Base-by-base conservation (phyloP, 805 yeast species). In the Candida odintsovae region DNA sequence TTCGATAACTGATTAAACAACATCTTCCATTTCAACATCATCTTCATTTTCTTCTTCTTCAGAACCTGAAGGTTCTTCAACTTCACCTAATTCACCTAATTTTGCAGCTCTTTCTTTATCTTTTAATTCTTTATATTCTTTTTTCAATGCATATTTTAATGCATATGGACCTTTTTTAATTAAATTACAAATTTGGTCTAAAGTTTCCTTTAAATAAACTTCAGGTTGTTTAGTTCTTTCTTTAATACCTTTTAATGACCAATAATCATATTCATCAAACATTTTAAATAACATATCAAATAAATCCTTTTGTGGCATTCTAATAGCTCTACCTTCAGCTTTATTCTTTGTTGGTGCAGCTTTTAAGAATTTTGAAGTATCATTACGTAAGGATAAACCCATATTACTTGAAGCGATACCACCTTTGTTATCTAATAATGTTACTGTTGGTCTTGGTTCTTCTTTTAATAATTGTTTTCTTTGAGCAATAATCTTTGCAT, bases 181-280 rank as follows among this genome's bases (percentile, higher is more conserved):
- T 61, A 94, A 75, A 28, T 79, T 76, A 1, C 98, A 98, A 59
- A 94, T 88, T 41, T 85, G 80, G 50, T 92, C 99, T 42, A 94
- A 71, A 48, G 94, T 86, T 62, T 90, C 97, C 62, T 90, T 89
- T 52, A 94, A 72, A 64, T 87, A 95, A 19, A 83, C 83, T 63
- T 94, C 99, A 2, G 99, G 99, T 71, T 94, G 99, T 58, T 84
- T 83, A 3, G 97, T 90, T 55, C 96, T 78, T 63, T 94, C 99
- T 60, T 89, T 85, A 51, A 94, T 72, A 36, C 97, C 97, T 67
- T 90, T 90, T 75, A 94, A 75, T 11, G 94, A 82, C 99, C 99
- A 94, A 66, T 90, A 94, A 62, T 92, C 97, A 64, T 86, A 89
- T 64, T 90, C 95, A 65, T 90, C 97, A 66, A 94, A 94, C 58